phyloP scores from a whole-genome alignment of 169 alveolate species.

The Eimeria necatrix region DNA sequence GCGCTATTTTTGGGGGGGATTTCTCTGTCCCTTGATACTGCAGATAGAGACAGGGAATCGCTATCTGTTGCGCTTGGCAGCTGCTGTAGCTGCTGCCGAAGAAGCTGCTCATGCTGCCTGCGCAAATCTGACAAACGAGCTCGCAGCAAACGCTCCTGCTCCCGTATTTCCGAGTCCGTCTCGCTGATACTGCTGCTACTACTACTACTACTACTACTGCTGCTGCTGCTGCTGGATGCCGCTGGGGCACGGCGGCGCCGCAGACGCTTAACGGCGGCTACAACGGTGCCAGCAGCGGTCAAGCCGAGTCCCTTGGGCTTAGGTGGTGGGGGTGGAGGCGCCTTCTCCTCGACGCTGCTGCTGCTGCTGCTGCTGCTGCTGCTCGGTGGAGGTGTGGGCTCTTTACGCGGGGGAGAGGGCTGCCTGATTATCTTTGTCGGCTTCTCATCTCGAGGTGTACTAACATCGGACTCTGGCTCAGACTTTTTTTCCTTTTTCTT shows the following conservation, averaged over 20 bases:
- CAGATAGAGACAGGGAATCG: constrained; percentile 20
- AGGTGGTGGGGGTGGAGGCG: constrained; percentile 42
- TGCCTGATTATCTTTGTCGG: background rate
- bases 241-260: background rate
- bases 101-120: constrained; percentile 39
- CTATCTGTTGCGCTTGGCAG: background rate
- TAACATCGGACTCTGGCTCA: background rate
- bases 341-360: constrained; percentile 2
- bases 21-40: background rate
- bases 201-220: background rate
- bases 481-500: background rate
- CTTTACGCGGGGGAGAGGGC: background rate
- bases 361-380: constrained; percentile 67
- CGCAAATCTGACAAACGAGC: background rate
- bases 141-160: constrained; percentile 10
- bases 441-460: background rate
- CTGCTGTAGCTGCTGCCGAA: constrained; percentile 5
- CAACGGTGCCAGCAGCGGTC: constrained; percentile 21
- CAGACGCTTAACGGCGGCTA: background rate
- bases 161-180: constrained; percentile 54
- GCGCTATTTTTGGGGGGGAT: background rate
- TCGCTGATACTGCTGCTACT: constrained; percentile 52
- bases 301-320: constrained; percentile 8
- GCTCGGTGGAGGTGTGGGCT: constrained; percentile 13
- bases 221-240: constrained; percentile 7